Base-by-base conservation (phyloP, 2,329 filamentous ascomycete genomes). In the Xylaria sp. region DNA sequence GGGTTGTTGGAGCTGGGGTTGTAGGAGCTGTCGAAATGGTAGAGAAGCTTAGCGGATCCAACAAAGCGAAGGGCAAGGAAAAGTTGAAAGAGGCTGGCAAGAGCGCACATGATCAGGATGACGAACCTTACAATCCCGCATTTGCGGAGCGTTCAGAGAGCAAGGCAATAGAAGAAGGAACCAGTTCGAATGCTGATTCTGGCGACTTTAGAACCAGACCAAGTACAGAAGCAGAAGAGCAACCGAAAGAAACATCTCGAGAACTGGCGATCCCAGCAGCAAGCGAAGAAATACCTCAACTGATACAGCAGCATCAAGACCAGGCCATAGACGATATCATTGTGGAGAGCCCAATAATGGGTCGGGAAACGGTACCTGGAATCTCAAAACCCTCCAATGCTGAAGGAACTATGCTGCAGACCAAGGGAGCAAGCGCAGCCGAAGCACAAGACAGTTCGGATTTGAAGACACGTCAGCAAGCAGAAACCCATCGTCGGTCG, bases 121-220 rank as follows among this genome's bases (percentile, higher is more conserved):
- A 85, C 71, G 74, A 83, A 37, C 83, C 84, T 74, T 82, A 86
- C 69, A 81, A 85, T 72, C 77, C 81, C 60, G 77, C 79, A 18
- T 74, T 84, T 31, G 84, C 82, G 83, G 82, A 86, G 73, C 81
- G 80, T 28, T 79, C 80, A 13, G 81, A 84, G 54, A 80, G 79
- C 69, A 83, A 79, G 68, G 70, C 70, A 8, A 46, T 81, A 18
- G 73, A 77, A 57, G 76, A 75, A 51, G 71, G 59, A 39, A 66
- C 72, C 46, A 72, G 66, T 39, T 65, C 78, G 56, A 74, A 80
- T 51, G 74, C 73, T 34, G 71, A 77, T 60, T 50, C 66, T 34
- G 69, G 72, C 23, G 72, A 74, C 48, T 73, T 72, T 41, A 66
- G 71, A 71, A 69, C 70, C 63, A 69, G 71, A 10, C 73, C 70